These are phyloP conservation scores for Cronartium quercuum DNA, from an alignment of 1,284 basidiomycete genomes.

Conservation along the genomic window DNA sequence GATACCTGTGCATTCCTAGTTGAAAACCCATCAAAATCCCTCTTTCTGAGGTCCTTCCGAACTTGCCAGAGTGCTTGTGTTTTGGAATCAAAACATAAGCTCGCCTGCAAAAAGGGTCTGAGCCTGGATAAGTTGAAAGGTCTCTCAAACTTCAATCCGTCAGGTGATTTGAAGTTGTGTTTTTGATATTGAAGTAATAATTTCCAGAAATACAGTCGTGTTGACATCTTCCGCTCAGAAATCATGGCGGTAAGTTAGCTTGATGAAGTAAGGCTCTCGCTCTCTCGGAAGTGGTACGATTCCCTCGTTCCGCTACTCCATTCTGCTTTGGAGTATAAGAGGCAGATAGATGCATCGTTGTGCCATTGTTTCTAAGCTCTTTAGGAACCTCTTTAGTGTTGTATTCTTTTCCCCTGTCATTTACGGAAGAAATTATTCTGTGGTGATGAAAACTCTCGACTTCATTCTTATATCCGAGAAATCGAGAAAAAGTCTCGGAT, in stretches of 20 bases:
- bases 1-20: slow-evolving; percentile 15
- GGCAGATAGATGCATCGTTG: no score
- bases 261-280: neutral
- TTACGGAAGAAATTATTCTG: no score
- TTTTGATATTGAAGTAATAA: neutral
- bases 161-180: neutral
- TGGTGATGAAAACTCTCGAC: no score
- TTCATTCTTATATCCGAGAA: neutral
- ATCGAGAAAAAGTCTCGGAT: neutral
- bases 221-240: neutral
- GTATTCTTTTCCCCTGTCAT: no score
- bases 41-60: neutral
- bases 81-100: neutral
- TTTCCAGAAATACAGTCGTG: slow-evolving; percentile 1
- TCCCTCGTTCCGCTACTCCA: no score
- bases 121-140: neutral
- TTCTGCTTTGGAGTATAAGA: no score
- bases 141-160: neutral
- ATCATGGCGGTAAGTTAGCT: neutral
- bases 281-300: neutral
- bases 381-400: no score
- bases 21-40: slow-evolving; percentile 5
- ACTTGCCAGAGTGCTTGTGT: neutral
- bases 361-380: no score
- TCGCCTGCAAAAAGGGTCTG: neutral